Base-by-base conservation (phyloP, 2,329 filamentous ascomycete species). In the Capronia epimyces region DNA sequence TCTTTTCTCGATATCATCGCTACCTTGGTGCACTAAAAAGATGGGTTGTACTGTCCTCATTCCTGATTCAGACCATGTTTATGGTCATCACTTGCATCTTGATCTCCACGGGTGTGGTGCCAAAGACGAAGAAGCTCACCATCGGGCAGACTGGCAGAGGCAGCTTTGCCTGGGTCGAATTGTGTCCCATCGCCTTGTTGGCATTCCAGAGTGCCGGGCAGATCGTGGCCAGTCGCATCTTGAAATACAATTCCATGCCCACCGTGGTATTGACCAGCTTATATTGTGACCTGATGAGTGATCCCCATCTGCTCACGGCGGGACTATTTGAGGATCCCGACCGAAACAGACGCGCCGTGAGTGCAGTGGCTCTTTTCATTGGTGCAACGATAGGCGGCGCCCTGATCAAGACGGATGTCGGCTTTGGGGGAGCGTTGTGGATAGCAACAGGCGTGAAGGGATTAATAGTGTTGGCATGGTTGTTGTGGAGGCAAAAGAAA, bases 191-290 rank as follows among this genome's bases (percentile, higher is more conserved):
- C 39, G 65, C 63, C 2, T 58, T 73, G 2, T 57, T 71, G 3
- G 60, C 67, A 13, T 70, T 71, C 46, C 68, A 71, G 49, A 65
- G 66, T 2, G 67, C 63, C 1, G 69, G 69, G 0, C 69, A 71
- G 49, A 71, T 73, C 54, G 65, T 70, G 2, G 67, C 67, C 22
- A 71, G 67, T 50, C 67, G 70, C 1, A 59, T 65, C 5, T 61
- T 73, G 29, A 65, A 67, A 0, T 72, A 68, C 57, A 71, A 69
- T 44, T 69, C 72, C 56, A 67, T 73, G 31, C 70, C 71, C 18
- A 71, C 70, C 6, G 68, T 72, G 18, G 71, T 73, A 6, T 53
- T 73, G 57, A 73, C 71, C 5, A 72, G 69, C 42, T 62, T 71
- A 18, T 72, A 71, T 52, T 72, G 70, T 56, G 71, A 73, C 50